phyloP scores from a whole-genome alignment of 495 filamentous ascomycete species.

The Mycothermus thermophilus region DNA sequence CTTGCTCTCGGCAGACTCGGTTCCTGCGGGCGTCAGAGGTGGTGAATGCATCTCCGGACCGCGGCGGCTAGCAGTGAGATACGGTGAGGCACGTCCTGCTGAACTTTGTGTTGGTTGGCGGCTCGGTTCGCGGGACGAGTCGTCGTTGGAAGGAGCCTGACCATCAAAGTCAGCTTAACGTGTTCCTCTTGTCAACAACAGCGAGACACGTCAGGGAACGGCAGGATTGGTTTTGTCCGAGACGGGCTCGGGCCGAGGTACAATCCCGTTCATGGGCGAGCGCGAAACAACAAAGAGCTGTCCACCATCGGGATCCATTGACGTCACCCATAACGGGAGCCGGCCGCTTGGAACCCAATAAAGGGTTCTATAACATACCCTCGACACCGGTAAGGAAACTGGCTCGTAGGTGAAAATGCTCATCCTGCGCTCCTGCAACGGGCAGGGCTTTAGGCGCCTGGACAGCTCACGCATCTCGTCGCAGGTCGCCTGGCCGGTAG shows the following conservation, averaged over 20 bases:
- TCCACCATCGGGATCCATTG: neutral
- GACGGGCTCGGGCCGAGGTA: neutral
- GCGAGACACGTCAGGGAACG: slow-evolving; percentile 6
- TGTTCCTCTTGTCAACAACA: too few relatives aligned
- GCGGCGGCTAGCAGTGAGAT: slow-evolving; percentile 26
- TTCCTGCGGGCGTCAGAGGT: slow-evolving; percentile 75
- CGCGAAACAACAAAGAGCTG: slow-evolving; percentile 2
- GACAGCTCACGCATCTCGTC: slow-evolving; percentile 60
- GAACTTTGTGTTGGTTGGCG: slow-evolving; percentile 23
- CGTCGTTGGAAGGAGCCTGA: slow-evolving; percentile 33
- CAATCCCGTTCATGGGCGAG: neutral
- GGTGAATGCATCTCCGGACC: slow-evolving; percentile 66
- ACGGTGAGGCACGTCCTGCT: slow-evolving; percentile 29
- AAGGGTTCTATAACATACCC: slow-evolving; percentile 40
- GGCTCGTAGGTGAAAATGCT: slow-evolving; percentile 78
- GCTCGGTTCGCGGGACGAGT: slow-evolving; percentile 21
- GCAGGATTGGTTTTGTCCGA: neutral
- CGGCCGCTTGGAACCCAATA: too few relatives aligned
- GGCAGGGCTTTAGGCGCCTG: slow-evolving; percentile 53
- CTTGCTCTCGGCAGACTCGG: slow-evolving; percentile 27
- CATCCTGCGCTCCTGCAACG: slow-evolving; percentile 68
- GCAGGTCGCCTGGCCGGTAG: slow-evolving; percentile 26
- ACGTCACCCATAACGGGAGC: slow-evolving; percentile 1
- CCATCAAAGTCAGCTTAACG: too few relatives aligned
- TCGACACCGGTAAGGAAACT: slow-evolving; percentile 70